Percentiles rank a stretch among this genome's conserved stretches.
phyloP scores from a whole-genome alignment of 495 filamentous ascomycete genomes.

The Penicillium pancosmium region DNA sequence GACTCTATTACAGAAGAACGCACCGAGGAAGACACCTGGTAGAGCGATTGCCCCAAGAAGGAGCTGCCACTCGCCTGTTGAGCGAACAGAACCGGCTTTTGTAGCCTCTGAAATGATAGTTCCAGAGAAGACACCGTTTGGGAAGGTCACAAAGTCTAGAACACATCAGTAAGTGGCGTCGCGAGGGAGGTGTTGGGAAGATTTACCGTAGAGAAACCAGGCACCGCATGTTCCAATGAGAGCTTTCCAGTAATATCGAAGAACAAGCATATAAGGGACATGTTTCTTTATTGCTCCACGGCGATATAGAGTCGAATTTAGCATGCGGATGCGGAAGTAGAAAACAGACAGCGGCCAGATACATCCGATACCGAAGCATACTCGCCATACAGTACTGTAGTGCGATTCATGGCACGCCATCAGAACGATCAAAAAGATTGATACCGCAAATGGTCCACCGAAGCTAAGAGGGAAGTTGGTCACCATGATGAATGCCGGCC shows the following conservation, averaged over 20 bases:
- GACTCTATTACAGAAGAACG: slow-evolving; percentile 46
- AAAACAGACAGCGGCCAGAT: slow-evolving; percentile 53
- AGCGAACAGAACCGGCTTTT: slow-evolving; percentile 34
- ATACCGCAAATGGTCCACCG: slow-evolving; percentile 51
- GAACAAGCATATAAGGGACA: slow-evolving; percentile 48
- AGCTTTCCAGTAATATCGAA: slow-evolving; percentile 51
- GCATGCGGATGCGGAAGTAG: slow-evolving; percentile 56
- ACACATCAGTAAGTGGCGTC: background rate
- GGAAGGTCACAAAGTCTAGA: slow-evolving; percentile 43
- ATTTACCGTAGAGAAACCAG: slow-evolving; percentile 55
- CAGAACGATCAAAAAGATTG: slow-evolving; percentile 52
- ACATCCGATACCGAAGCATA: slow-evolving; percentile 55
- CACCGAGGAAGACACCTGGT: slow-evolving; percentile 55
- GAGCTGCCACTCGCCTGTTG: slow-evolving; percentile 53
- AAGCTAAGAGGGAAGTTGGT: slow-evolving; percentile 56
- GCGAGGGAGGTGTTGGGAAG: too few relatives aligned
- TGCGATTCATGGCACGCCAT: slow-evolving; percentile 39
- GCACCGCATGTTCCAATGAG: slow-evolving; percentile 51
- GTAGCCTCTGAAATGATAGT: slow-evolving; percentile 52
- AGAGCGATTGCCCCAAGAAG: slow-evolving; percentile 49
- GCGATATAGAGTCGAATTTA: slow-evolving; percentile 54
- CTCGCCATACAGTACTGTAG: slow-evolving; percentile 53
- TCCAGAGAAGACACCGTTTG: slow-evolving; percentile 53
- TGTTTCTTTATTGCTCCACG: slow-evolving; percentile 49
- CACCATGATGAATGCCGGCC: slow-evolving; percentile 55